Evolutionary conservation across 129 eudicot species (phyloP), one percentile per base, ranked within the genome.

Genomic region (Deinandra increscens): DNA sequence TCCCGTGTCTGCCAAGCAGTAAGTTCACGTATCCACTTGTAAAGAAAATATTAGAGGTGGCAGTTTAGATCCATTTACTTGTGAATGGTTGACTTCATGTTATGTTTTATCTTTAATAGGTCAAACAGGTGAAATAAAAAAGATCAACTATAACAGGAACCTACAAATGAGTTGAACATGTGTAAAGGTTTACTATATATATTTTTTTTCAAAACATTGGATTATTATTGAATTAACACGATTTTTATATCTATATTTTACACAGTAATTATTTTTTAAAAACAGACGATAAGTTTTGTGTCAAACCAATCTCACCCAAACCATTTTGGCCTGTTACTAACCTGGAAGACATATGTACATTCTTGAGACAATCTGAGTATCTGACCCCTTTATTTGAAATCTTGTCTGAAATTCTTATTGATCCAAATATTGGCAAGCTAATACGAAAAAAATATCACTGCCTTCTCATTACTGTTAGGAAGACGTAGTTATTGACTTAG

Each of bases 1-100:
- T 78, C 88, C 14, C 96, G 78, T 41, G 97, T 91, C 53, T 88
- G 97, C 83, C 96, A 91, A 84, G 86, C 93, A 4, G 97, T 91
- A 73, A 81, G 87, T 81, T 71, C 71, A 5, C 4, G 1, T 37
- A 22, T 64, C 48, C 19, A 76, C 56, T 26, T 43, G 22, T 48
- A 31, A 31, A 48, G 45, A 48, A 67, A 44, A 7, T 12, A 43
- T 43, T 56, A 20, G 5, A 18, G 31, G 19, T 41, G 45, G 53
- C 53, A 13, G 6, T 46, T 46, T 46, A 17, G 53, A 13, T 15
- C 19, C 53, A 55, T 55, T n/a, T 55, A 58, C 63, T 58, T 58
- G 39, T 58, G 60, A 53, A 19, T 19, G 34, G 60, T 53, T 9
- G 14, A 19, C n/a, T 53, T 22, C 1, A 6, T 23, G 38, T 23